phyloP scores from a whole-genome alignment of 1,284 basidiomycete species.

The Sporisorium iseilematis-ciliati region DNA sequence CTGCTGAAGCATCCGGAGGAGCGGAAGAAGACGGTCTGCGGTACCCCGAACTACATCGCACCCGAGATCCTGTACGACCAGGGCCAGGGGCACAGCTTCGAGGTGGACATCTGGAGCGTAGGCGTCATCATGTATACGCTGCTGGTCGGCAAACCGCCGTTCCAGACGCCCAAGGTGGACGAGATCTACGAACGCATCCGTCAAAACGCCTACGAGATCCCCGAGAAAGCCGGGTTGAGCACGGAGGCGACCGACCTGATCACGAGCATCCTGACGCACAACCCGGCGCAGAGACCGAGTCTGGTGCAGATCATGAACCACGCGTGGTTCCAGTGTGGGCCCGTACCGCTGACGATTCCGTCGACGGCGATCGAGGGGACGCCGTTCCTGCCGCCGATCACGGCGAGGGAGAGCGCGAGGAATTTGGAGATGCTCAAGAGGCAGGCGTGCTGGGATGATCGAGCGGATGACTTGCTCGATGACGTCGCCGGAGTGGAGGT shows the following conservation, averaged over 20 bases:
- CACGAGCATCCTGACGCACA: constrained; percentile 83
- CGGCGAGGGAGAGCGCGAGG: constrained; percentile 45
- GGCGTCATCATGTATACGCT: constrained; percentile 95
- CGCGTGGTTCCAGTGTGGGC: constrained; percentile 84
- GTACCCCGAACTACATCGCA: constrained; percentile 98
- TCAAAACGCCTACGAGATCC: constrained; percentile 94
- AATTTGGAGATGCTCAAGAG: constrained; percentile 65
- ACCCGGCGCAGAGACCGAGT: constrained; percentile 78
- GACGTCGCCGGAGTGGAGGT: constrained; percentile 18
- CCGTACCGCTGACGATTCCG: constrained; percentile 84
- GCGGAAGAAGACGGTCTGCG: constrained; percentile 97
- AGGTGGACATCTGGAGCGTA: constrained; percentile 97
- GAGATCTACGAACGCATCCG: constrained; percentile 81
- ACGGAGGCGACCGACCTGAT: constrained; percentile 82
- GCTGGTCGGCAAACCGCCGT: constrained; percentile 91
- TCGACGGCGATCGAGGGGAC: constrained; percentile 79
- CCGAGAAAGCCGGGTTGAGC: constrained; percentile 80
- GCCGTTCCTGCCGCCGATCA: constrained; percentile 78
- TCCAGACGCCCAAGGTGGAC: constrained; percentile 92
- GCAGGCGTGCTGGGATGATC: constrained; percentile 56
- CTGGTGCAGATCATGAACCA: constrained; percentile 88
- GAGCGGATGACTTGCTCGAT: constrained; percentile 48
- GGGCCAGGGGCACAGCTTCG: constrained; percentile 95
- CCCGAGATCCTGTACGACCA: constrained; percentile 97
- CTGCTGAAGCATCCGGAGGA: constrained; percentile 96